phyloP scores from a whole-genome alignment of 345 rosid species.

The Ceriops decandra region DNA sequence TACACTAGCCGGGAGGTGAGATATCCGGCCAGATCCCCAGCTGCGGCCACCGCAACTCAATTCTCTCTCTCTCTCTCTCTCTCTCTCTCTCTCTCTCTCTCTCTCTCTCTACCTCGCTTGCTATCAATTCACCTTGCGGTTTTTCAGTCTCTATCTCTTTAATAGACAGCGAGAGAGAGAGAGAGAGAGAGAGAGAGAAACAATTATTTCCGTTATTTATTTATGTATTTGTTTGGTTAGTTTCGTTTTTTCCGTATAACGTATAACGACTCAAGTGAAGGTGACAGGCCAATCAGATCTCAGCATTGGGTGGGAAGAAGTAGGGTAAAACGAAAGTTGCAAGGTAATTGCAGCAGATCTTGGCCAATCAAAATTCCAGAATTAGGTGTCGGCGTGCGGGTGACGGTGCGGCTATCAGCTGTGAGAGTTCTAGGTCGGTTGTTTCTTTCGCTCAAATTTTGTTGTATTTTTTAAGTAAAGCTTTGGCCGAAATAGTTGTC shows the following conservation, averaged over 20 bases:
- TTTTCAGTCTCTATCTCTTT: background rate
- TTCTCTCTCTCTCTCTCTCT: slow-evolving; percentile 7
- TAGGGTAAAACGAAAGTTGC: slow-evolving; percentile 12
- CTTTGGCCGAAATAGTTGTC: background rate
- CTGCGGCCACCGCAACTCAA: slow-evolving; percentile 14
- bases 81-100: slow-evolving; percentile 4
- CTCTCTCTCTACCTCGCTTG: slow-evolving; percentile 28
- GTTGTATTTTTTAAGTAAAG: background rate
- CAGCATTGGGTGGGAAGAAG: slow-evolving; percentile 1
- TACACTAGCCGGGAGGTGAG: slow-evolving; percentile 13
- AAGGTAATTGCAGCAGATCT: background rate
- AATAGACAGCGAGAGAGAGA: background rate
- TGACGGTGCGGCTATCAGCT: background rate
- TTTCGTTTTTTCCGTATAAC: background rate
- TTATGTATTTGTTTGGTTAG: background rate
- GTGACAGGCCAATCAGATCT: slow-evolving; percentile 28
- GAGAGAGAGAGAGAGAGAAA: background rate
- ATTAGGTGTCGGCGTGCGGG: background rate
- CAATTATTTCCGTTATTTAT: too few species aligned
- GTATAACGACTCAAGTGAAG: background rate
- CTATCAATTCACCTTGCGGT: slow-evolving; percentile 28
- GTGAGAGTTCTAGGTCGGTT: background rate
- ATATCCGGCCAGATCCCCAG: slow-evolving; percentile 25
- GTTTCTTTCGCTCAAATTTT: slow-evolving; percentile 14
- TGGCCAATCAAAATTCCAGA: slow-evolving; percentile 10